Base-by-base conservation (phyloP, 2,329 filamentous ascomycete species). In the Clonostachys sp. region DNA sequence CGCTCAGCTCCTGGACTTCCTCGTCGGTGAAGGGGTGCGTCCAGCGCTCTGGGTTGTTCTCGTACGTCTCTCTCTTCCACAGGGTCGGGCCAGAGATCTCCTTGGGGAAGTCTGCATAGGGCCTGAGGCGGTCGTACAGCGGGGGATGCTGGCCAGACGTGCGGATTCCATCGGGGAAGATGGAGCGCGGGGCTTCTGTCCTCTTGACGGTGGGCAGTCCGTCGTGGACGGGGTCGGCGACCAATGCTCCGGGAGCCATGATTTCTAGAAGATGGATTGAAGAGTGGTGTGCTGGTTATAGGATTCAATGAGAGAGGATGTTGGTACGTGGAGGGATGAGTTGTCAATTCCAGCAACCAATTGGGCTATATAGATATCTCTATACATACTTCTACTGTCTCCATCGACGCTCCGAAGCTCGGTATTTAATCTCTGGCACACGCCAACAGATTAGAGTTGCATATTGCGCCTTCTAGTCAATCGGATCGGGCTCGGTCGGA, bases 121-220 rank as follows among this genome's bases (percentile, higher is more conserved):
- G 79, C 44, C 69, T 72, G n/a, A 92, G 65, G 9, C 75, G 68
- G 34, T 83, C 73, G 59, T 84, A 85, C 34, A 87, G 64, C 2
- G 89, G 88, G 20, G 79, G 73, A 55, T 88, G 84, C 61, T 92
- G 88, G 38, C 88, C 88, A 1, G 85, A 77, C 1, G 76, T 79
- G 41, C 71, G 66, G 60, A 73, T 71, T 38, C 71, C 72, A 44
- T 75, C 72, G 5, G 71, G 72, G 58, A 74, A 75, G 51, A 73
- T 18, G 36, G 24, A 30, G 24, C 24, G 24, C 8, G 24, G 24
- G 24, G 24, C 24, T 30, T 30, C 24, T 30, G 24, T 30, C 24
- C 24, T 30, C 24, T 30, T 30, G 24, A 30, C 24, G 9, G 24
- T 30, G 24, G 24, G 24, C 24, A 30, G 24, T 30, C 24, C 24